Conservation (phyloP, 164 flowering plant genomes). For the Houttuynia cordata region DNA sequence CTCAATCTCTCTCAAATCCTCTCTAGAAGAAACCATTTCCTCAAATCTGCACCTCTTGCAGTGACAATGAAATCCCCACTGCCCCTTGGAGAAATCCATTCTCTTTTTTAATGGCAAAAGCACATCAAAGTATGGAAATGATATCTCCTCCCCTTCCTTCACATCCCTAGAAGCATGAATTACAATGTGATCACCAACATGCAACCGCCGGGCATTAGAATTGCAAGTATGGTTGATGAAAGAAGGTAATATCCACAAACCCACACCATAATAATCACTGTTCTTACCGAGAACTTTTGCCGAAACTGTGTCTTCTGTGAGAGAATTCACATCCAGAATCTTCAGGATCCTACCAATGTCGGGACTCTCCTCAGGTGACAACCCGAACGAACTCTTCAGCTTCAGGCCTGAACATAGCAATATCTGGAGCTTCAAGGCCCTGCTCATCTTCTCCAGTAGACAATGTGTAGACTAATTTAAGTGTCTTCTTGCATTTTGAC, state of each 20-base stretch:
- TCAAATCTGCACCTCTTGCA: slow-evolving; percentile 81
- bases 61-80: slow-evolving; percentile 67
- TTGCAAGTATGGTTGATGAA: slow-evolving; percentile 80
- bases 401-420: slow-evolving; percentile 51
- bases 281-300: slow-evolving; percentile 58
- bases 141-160: slow-evolving; percentile 82
- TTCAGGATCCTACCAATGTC: slow-evolving; percentile 37
- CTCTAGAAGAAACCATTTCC: slow-evolving; percentile 20
- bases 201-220: slow-evolving; percentile 67
- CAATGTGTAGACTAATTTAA: slow-evolving; percentile 26
- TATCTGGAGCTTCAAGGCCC: slow-evolving; percentile 44
- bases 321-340: slow-evolving; percentile 74
- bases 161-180: slow-evolving; percentile 66
- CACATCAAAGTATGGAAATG: slow-evolving; percentile 67
- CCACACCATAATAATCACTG: slow-evolving; percentile 56
- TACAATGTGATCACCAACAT: slow-evolving; percentile 55
- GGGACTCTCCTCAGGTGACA: slow-evolving; percentile 9
- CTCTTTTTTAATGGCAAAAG: slow-evolving; percentile 39
- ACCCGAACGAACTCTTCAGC: slow-evolving; percentile 9
- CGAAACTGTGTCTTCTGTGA: slow-evolving; percentile 51
- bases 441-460: slow-evolving; percentile 60
- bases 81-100: slow-evolving; percentile 27
- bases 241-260: slow-evolving; percentile 73
- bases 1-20: slow-evolving; percentile 48
- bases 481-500: slow-evolving; percentile 29